Evolutionary conservation across 83 land plant genomes (phyloP).

Genomic region (Larix sibirica): DNA sequence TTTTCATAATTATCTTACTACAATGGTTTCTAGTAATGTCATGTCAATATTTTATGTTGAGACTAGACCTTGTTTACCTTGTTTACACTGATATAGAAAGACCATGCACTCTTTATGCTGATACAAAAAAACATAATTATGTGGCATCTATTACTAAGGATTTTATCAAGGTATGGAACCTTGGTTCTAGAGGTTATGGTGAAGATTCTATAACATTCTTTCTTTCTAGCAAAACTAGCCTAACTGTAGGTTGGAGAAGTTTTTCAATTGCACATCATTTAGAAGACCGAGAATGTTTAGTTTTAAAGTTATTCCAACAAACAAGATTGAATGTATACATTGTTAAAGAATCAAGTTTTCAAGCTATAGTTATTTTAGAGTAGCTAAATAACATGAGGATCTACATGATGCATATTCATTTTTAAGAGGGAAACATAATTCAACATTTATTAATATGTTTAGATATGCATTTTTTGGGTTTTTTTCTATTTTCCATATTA

Average conservation of each 20-base stretch:
- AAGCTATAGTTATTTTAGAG: no score
- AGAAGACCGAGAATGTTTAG: conserved; percentile 70
- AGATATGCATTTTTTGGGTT: no score
- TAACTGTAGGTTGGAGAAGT: conserved; percentile 80
- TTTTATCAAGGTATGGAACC: no score
- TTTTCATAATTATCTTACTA: conserved; percentile 57
- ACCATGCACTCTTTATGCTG: conserved; percentile 70
- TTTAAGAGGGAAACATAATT: no score
- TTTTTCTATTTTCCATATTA: no score
- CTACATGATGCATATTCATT: not conserved
- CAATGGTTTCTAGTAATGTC: conserved; percentile 55
- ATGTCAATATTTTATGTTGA: conserved; percentile 72
- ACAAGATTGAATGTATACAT: conserved; percentile 38
- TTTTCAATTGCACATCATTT: conserved; percentile 59
- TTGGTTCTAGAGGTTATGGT: conserved; percentile 47
- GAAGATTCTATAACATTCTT: conserved; percentile 48
- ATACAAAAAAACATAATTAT: conserved; percentile 64
- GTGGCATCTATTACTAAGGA: conserved; percentile 48
- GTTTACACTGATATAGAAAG: conserved; percentile 62
- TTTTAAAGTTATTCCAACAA: conserved; percentile 49
- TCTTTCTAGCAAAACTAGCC: conserved; percentile 51
- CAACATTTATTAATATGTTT: no score
- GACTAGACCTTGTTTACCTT: conserved; percentile 40
- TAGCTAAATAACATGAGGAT: not conserved
- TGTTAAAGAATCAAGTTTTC: not conserved